Evolutionary conservation across 257 asterid genomes (phyloP), one percentile per base, ranked within the genome.

Genomic region (Fraxinus cuspidata): DNA sequence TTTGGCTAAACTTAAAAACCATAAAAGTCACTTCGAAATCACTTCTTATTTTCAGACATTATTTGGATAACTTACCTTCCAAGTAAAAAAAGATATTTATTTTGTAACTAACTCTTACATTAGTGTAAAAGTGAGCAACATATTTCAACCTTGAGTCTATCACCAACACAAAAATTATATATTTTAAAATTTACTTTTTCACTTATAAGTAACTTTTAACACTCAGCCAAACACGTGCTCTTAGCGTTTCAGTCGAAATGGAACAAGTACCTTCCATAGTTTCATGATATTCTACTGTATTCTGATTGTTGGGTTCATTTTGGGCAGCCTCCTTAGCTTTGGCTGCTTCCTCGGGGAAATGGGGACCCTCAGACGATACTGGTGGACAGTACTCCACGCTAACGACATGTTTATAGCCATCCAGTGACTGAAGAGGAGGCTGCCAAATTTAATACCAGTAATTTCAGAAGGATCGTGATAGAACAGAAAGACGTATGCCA

Each of bases 281-380:
- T 73, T 96, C 97, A 73, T 93, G 98, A 83, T 93, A 93, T 78
- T 86, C 94, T 70, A 75, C 73, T 15, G 94, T 89, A 74, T 80
- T 89, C 80, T 84, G 81, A 15, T 78, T 31, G 82, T 21, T 95
- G 38, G 96, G 89, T 73, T 86, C 85, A 27, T 84, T 91, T 82
- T 93, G 98, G 72, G 96, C 98, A 34, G 93, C 96, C 85, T 90
- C 96, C 80, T 93, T 93, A 53, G 97, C 97, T 81, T 83, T 87
- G 27, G 96, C 98, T 34, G 98, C 99, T 83, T 92, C 89, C 4
- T 88, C 96, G 77, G 89, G 91, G 80, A 91, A 92, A 66, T 86
- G 81, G 4, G 98, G 92, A 18, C 82, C 83, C 83, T 87, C 89
- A 2, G 93, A 87, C 56, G 84, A 83, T 79, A 87, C 87, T 16